Evolutionary conservation across 2,329 filamentous ascomycete genomes (phyloP).

Genomic region (Hypoxylon sp.): DNA sequence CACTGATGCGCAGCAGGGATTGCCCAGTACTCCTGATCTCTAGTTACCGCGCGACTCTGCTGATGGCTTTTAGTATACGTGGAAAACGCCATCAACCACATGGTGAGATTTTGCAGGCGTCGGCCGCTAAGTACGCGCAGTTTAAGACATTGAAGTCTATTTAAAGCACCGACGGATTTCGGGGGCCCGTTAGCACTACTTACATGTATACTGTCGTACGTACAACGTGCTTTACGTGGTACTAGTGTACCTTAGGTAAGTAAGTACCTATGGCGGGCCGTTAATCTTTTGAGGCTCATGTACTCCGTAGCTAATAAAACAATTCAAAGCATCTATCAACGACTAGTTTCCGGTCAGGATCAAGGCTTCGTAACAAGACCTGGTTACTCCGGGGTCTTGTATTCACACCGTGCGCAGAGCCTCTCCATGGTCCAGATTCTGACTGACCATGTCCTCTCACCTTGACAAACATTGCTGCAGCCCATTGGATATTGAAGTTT

Average conservation of each 20-base stretch:
- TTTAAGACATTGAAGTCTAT: slow-evolving; percentile 6
- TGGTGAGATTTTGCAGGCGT: neutral
- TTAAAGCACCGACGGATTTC: neutral
- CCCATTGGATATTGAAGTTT: neutral
- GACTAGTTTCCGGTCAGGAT: slow-evolving; percentile 24
- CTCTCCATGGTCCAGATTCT: neutral
- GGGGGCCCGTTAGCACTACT: neutral
- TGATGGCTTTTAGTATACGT: neutral
- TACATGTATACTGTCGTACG: neutral
- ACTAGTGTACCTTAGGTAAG: too few relatives aligned
- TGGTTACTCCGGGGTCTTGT: slow-evolving; percentile 9
- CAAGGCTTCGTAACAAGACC: slow-evolving; percentile 18
- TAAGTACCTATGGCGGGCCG: too few relatives aligned
- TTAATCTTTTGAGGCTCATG: slow-evolving; percentile 34
- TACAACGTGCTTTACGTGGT: slow-evolving; percentile 20
- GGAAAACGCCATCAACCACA: neutral
- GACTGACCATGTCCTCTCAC: neutral
- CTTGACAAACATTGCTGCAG: neutral
- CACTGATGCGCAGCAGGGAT: slow-evolving; percentile 37
- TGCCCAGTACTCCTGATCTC: slow-evolving; percentile 35
- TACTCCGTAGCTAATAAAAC: slow-evolving; percentile 34
- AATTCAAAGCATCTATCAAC: slow-evolving; percentile 22
- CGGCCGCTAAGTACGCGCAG: neutral
- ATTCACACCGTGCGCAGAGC: slow-evolving; percentile 21
- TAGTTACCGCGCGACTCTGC: slow-evolving; percentile 15